Percentiles rank a stretch among this genome's conserved stretches.
These are phyloP conservation scores for Oryza glumipatula DNA, from an alignment of 176 grass and related monocot genomes.

Conservation along the genomic window DNA sequence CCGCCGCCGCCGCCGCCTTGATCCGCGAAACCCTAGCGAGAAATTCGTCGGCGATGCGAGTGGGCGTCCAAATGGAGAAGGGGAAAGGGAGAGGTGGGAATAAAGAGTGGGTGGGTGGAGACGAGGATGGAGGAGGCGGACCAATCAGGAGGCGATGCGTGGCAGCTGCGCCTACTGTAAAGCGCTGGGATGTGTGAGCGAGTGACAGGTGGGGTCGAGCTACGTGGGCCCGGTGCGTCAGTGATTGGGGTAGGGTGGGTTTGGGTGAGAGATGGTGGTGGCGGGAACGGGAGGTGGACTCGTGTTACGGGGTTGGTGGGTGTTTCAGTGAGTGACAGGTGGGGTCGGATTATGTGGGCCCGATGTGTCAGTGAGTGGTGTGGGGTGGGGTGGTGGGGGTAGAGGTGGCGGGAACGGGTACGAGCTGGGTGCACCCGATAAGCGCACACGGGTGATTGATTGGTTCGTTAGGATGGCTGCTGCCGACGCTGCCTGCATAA, in stretches of 20 bases:
- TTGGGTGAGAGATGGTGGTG: background rate
- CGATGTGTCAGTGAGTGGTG: too few relatives aligned
- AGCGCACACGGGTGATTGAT: background rate
- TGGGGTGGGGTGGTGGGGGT: background rate
- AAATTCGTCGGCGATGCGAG: background rate
- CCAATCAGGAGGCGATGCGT: slow-evolving; percentile 24
- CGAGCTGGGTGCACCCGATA: slow-evolving; percentile 1
- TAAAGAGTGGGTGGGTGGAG: slow-evolving; percentile 22
- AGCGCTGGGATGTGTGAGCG: background rate
- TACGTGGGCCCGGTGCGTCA: fast-evolving
- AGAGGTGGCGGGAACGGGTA: background rate
- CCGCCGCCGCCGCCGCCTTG: background rate
- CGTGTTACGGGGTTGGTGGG: too few relatives aligned
- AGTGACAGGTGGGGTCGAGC: background rate
- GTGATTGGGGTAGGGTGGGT: fast-evolving
- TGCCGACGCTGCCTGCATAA: background rate
- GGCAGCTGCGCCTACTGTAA: slow-evolving; percentile 38
- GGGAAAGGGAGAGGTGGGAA: background rate
- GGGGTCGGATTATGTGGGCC: too few relatives aligned
- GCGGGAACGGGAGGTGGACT: slow-evolving; percentile 9
- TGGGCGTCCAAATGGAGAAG: background rate
- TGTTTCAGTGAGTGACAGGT: too few relatives aligned
- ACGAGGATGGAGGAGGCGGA: too few relatives aligned
- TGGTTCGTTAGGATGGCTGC: too few relatives aligned
- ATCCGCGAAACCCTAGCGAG: slow-evolving; percentile 57